Base-by-base conservation (phyloP, 768 basidiomycete genomes). In the Suillus brevipes region DNA sequence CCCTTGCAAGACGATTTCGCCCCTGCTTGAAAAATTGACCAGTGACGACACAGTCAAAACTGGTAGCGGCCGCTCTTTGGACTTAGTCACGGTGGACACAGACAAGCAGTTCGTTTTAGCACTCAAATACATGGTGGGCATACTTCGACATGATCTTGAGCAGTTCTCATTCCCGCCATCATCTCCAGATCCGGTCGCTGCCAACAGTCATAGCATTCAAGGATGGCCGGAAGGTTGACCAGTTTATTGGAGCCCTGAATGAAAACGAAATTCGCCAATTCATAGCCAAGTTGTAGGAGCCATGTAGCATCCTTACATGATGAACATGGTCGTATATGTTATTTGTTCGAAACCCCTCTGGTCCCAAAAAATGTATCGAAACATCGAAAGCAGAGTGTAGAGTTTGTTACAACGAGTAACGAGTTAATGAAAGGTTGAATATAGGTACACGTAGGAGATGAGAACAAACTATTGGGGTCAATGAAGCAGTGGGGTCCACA, bases 191-290 rank as follows among this genome's bases (percentile, higher is more conserved):
- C 65, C 77, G 81, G n/a, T 83, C 89, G 18, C 76, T 94, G n/a
- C 92, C 92, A 4, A 94, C 92, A 0, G 90, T 94, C 37, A 78
- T 91, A 64, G 92, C 90, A 4, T 93, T 93, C 78, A 84, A 81
- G 64, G 82, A 88, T 57, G 91, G 90, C 20, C 70, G 84, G 67
- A 78, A 76, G 1, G 78, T 88, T n/a, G 77, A 77, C 53, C 80
- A 86, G 56, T 94, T 94, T 70, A 78, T 87, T 2, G 91, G 89
- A 55, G 86, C 87, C 4, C 73, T 84, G 40, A 78, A 79, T 25
- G 82, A 84, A 67, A 65, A 67, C 36, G 79, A 75, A 0, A 75
- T 89, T 23, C 74, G 75, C 62, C 69, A 78, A 56, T 86, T 87
- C 67, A 69, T 89, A 56, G 77, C 80, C 65, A 71, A 69, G 55